These are phyloP conservation scores for Umbilicaria muhlenbergii DNA, from an alignment of 495 filamentous ascomycete species.

Conservation along the genomic window DNA sequence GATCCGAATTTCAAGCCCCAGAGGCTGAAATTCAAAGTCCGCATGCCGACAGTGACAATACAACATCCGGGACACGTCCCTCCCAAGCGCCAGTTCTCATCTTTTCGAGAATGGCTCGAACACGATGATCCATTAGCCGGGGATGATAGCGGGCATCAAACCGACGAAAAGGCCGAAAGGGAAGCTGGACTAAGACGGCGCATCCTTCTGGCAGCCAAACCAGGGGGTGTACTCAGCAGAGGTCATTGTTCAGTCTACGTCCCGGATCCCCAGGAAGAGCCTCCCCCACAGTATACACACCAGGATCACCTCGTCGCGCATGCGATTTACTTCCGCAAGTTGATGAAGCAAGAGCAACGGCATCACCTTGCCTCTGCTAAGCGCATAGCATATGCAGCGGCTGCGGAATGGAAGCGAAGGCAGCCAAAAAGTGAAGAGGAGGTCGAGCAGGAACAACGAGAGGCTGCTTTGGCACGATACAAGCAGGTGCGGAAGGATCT, in stretches of 20 bases:
- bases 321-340: conserved; percentile 59
- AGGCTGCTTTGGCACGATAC: conserved; percentile 37
- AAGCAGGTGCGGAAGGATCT: conserved; percentile 55
- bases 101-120: conserved; percentile 43
- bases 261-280: conserved; percentile 60
- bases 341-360: conserved; percentile 61
- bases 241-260: conserved; percentile 58
- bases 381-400: conserved; percentile 33
- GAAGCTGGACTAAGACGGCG: conserved; percentile 36
- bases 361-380: conserved; percentile 56
- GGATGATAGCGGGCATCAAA: conserved; percentile 24
- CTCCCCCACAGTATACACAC: conserved; percentile 65
- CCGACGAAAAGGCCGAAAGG: conserved; percentile 38
- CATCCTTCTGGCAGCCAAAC: conserved; percentile 52
- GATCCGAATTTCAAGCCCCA: conserved; percentile 17
- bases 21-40: conserved; percentile 35
- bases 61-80: conserved; percentile 37
- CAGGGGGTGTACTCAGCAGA: conserved; percentile 57
- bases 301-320: conserved; percentile 72
- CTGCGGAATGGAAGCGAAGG: conserved; percentile 41
- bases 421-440: conserved; percentile 60
- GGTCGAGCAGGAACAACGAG: conserved; percentile 29
- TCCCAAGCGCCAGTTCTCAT: conserved; percentile 25
- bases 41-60: conserved; percentile 32
- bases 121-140: conserved; percentile 23